Evolutionary conservation across 2,329 filamentous ascomycete species (phyloP), one percentile per base, ranked within the genome.

Genomic region (Sclerotinia nivalis): DNA sequence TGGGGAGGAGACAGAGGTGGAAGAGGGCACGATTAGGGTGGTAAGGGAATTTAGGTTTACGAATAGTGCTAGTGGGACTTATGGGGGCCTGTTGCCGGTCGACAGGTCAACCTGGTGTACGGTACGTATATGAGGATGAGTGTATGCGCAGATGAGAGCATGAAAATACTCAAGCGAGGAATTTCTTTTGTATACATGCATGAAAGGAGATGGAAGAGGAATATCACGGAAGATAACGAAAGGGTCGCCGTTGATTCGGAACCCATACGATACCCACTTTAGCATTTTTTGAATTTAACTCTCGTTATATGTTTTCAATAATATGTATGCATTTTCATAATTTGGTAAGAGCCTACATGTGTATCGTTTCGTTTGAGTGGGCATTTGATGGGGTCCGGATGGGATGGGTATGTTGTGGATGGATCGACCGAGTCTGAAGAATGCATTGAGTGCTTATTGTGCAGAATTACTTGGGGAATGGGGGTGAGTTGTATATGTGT

Each of bases 1-100:
- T 18, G 25, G 10, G 5, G 58, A 54, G 2, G 37, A 12, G 5
- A 43, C 7, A n/a, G 31, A 34, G 31, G 58, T 69, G 13, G 56
- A 47, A 28, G 49, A 69, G 58, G 66, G 66, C 5, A 37, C 43
- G 20, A 68, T 68, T 54, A 55, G 59, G 40, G 58, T 69, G 8
- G 45, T 69, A 4, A 34, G 34, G 58, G 66, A 69, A 47, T 69
- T 69, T 37, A 55, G 47, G 34, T 64, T 52, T 25, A 49, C 45
- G 10, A 68, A 59, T 61, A n/a, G 22, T 52, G 54, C 43, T n/a
- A 22, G n/a, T 37, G 45, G 12, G 31, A 22, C 13, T 50, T 50
- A 37, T 62, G 28, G 28, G 60, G 45, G 15, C 45, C 60, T 62
- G 28, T 62, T 50, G 60, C 45, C 50, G 60, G 28, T 37, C 45